A percentile compares a stretch with the other conserved stretches of the same genome.
phyloP scores from a whole-genome alignment of 2,329 filamentous ascomycete species.

The Rosellinia necatrix region DNA sequence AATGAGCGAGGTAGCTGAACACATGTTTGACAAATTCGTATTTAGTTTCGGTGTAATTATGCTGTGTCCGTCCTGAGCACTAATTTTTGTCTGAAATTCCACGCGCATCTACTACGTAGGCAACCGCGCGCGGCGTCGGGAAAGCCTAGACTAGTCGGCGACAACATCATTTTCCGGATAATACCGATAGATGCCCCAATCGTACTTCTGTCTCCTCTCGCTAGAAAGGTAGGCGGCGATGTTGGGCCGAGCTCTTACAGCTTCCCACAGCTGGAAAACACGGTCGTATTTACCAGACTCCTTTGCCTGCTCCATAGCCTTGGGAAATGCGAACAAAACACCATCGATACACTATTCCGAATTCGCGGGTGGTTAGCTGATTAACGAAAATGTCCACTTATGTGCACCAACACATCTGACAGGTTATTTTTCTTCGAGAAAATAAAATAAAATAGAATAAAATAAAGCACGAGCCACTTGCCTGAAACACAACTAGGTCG shows the following conservation, averaged over 20 bases:
- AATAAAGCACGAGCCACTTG: slow-evolving; percentile 37
- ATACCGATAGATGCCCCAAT: slow-evolving; percentile 66
- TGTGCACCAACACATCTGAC: too few species aligned
- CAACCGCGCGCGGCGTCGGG: neutral
- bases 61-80: too few species aligned
- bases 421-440: too few species aligned
- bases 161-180: slow-evolving; percentile 48
- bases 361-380: neutral
- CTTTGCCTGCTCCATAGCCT: slow-evolving; percentile 60
- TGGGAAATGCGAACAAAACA: slow-evolving; percentile 69
- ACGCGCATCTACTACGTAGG: too few species aligned
- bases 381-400: too few species aligned
- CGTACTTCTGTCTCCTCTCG: slow-evolving; percentile 63
- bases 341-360: slow-evolving; percentile 49
- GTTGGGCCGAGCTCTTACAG: slow-evolving; percentile 63
- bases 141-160: slow-evolving; percentile 2
- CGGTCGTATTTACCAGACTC: slow-evolving; percentile 58
- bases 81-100: too few species aligned
- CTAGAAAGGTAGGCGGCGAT: slow-evolving; percentile 71
- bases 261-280: slow-evolving; percentile 66
- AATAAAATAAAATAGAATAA: too few species aligned
- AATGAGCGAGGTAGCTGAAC: too few species aligned
- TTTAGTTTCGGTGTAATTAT: too few species aligned
- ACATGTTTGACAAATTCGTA: too few species aligned
- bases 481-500: slow-evolving; percentile 73